phyloP scores from a whole-genome alignment of 2,329 filamentous ascomycete genomes.

The Cladobotryum protrusum region DNA sequence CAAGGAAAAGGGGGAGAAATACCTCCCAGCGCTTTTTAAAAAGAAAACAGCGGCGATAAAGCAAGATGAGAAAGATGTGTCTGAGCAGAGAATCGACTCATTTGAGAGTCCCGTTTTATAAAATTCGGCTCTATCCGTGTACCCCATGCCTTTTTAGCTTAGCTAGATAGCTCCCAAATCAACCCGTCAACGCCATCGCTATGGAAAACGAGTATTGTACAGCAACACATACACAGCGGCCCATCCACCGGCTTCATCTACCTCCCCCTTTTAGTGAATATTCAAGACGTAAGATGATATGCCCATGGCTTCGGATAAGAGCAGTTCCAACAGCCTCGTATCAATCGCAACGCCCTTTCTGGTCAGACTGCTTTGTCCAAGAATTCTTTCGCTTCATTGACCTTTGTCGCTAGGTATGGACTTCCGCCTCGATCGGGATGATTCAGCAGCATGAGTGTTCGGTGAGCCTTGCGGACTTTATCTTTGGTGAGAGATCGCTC shows the following conservation, averaged over 20 bases:
- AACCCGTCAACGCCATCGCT: constrained; percentile 38
- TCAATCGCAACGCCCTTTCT: neutral
- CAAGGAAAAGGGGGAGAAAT: constrained; percentile 12
- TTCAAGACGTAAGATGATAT: neutral
- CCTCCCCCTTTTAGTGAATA: neutral
- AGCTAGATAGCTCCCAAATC: constrained; percentile 18
- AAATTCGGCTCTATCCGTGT: constrained; percentile 1
- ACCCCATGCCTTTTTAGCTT: constrained; percentile 6
- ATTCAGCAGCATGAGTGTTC: constrained; percentile 93
- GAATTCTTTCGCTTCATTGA: constrained; percentile 97
- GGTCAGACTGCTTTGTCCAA: constrained; percentile 60
- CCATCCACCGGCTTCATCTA: neutral
- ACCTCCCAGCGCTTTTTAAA: constrained; percentile 10
- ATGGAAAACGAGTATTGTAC: constrained; percentile 36
- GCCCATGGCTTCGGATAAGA: neutral
- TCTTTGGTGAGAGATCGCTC: constrained; percentile 86
- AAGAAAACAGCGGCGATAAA: constrained; percentile 3
- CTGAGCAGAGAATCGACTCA: constrained; percentile 14
- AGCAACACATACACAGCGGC: constrained; percentile 22
- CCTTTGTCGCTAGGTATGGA: constrained; percentile 92
- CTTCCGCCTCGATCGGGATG: constrained; percentile 96
- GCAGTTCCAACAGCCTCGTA: neutral
- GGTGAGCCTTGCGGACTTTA: constrained; percentile 90
- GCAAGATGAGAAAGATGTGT: constrained; percentile 4
- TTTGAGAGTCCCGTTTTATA: neutral